Percentiles rank a stretch among this genome's conserved stretches.
Conservation (phyloP, 371 early-diverging fungal species). For the Catenaria anguillulae region DNA sequence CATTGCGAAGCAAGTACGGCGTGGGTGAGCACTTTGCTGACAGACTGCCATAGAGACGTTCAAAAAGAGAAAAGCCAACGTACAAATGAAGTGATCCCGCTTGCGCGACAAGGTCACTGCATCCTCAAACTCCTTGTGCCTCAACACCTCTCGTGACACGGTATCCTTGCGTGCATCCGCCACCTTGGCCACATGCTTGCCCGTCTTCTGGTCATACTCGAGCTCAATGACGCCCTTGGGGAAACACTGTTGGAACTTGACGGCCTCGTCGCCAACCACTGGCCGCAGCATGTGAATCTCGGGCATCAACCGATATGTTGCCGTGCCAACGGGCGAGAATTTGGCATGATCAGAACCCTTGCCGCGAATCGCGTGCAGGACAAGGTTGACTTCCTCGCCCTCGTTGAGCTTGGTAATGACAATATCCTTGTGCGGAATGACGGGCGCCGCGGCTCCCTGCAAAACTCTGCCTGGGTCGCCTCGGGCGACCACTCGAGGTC, state of each 20-base stretch:
- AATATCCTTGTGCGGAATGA: conserved; percentile 59
- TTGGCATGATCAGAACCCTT: conserved; percentile 96
- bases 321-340: conserved; percentile 94
- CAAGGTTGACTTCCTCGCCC: conserved; percentile 73
- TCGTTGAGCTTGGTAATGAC: conserved; percentile 90
- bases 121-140: conserved; percentile 82
- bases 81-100: conserved; percentile 94
- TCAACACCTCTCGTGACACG: conserved; percentile 87
- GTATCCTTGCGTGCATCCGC: conserved; percentile 89
- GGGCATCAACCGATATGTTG: conserved; percentile 90
- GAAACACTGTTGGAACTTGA: conserved; percentile 81
- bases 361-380: conserved; percentile 85
- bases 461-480: conserved; percentile 71
- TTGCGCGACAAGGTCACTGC: conserved; percentile 80
- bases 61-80: conserved; percentile 18
- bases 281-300: conserved; percentile 74
- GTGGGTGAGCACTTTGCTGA: conserved; percentile 1
- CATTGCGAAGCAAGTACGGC: background rate
- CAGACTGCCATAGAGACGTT: background rate
- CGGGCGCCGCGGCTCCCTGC: conserved; percentile 47
- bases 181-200: conserved; percentile 60
- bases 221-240: conserved; percentile 80
- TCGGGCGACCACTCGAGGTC: conserved; percentile 76
- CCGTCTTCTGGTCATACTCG: conserved; percentile 41
- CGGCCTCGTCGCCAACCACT: conserved; percentile 73